Evolutionary conservation across 1,284 basidiomycete species (phyloP).

Genomic region (Entoloma clypeatum): DNA sequence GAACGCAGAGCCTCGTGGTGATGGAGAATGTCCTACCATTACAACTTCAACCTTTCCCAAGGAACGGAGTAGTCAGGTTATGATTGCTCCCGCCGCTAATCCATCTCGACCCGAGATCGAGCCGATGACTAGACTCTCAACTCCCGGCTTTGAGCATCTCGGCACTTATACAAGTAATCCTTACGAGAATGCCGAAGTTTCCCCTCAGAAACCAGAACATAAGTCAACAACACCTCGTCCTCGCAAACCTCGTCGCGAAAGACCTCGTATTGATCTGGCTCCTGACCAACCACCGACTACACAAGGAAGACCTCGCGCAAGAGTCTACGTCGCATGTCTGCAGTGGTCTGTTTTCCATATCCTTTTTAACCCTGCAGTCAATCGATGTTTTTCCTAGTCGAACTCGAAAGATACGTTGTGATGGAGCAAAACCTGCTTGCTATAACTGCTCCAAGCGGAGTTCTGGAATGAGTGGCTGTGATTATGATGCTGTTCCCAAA

Average conservation of each 20-base stretch:
- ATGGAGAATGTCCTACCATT: no score
- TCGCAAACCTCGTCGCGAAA: constrained; percentile 52
- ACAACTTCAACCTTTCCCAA: no score
- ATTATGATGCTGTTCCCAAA: constrained; percentile 66
- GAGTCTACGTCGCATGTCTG: constrained; percentile 74
- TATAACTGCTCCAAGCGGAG: constrained; percentile 61
- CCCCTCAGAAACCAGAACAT: not conserved
- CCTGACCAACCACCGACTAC: constrained; percentile 72
- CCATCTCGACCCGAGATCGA: no score
- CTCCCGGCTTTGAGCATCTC: no score
- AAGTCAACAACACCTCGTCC: constrained; percentile 12
- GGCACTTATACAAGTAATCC: no score
- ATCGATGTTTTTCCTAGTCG: constrained; percentile 43
- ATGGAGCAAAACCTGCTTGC: constrained; percentile 71
- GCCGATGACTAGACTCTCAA: no score
- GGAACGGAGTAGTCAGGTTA: no score
- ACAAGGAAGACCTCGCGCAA: constrained; percentile 64
- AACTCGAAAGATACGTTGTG: constrained; percentile 73
- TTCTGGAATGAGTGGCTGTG: constrained; percentile 41
- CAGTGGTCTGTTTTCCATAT: constrained; percentile 53
- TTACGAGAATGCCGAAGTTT: constrained; percentile 1
- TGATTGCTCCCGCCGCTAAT: no score
- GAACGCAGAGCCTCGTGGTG: no score
- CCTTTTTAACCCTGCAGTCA: constrained; percentile 8
- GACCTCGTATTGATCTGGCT: constrained; percentile 58